Base-by-base conservation (phyloP, 495 filamentous ascomycete genomes). In the Talaromyces trachyspermus region DNA sequence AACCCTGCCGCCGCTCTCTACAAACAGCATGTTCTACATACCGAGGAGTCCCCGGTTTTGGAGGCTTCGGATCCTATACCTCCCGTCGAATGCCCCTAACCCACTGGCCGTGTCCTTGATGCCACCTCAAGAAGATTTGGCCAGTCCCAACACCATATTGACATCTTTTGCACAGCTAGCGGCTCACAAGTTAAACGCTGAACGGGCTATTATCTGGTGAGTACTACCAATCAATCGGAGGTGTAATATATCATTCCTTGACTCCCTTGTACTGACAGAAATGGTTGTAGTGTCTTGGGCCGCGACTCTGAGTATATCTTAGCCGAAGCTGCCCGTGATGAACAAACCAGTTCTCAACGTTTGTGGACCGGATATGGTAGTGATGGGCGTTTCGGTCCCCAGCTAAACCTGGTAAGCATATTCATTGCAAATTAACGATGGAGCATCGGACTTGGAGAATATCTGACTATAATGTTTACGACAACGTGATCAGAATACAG, bases 291-390 rank as follows among this genome's bases (percentile, higher is more conserved):
- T 27, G 69, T 88, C 15, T 76, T 83, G 41, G 81, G 80, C 50
- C 66, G 71, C 17, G 65, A 75, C 2, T 65, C 71, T 15, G 76
- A 81, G 54, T 79, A 75, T 39, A 75, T 79, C 29, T 58, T 81
- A 24, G 78, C 78, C 3, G 76, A 82, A 52, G 61, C 69, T 19
- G 71, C 73, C 3, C 71, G 70, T 46, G 69, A 64, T 2, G 39
- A 42, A 22, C 20, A 42, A 9, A 42, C 39, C 8, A 24, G n/a
- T 42, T 10, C 22, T 7, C 20, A 42, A n/a, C 7, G 23, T 42
- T n/a, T 42, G 22, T 35, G 44, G 32, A 36, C 23, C 15, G 44
- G 27, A 15, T 30, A 14, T 20, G 29, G 43, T 7, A 25, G 12
- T 23, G 30, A 23, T 14, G 44, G 29, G 8, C 27, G 30, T 17